Evolutionary conservation across 352 stramenopile genomes (phyloP), one percentile per base, ranked within the genome.

Genomic region (Phytophthora aleatoria): DNA sequence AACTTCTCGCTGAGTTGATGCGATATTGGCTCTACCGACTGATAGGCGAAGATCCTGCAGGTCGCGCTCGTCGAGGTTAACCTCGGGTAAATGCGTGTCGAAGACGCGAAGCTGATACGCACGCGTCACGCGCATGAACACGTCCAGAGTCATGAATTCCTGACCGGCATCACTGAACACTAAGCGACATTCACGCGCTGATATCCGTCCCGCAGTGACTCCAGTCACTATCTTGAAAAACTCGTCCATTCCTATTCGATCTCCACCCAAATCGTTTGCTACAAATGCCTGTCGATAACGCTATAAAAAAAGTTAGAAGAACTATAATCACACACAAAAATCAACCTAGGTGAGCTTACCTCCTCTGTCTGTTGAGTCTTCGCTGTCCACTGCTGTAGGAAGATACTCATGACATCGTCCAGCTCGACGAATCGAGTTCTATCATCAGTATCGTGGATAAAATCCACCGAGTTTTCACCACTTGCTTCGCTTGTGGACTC

Each of bases 141-240:
- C 80, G 0, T 89, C 74, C 1, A 87, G 43, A 27, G 82, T 74
- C 53, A 93, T 65, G 20, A 89, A 78, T 44, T 93, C 84, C 4
- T 77, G 60, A 1, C 82, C 84, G 6, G 79, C 76, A 52, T 93
- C 80, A 28, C 73, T 79, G 47, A 81, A 93, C 15, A 93, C 81
- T 10, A 93, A 57, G 13, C 82, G 69, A 39, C 80, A 91, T 27
- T 91, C 84, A 2, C 82, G 67, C 5, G 73, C 51, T 1, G 70
- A 76, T 3, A 93, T 64, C 5, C 72, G 67, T 20, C 76, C 66
- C 13, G 71, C 71, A 3, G 81, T 90, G 26, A 90, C 80, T 15
- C 71, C 74, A n/a, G 68, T 88, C 9, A 91, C 77, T 57, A 93
- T 83, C 54, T 89, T 85, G 55, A 77, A 72, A 47, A 93, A 93